phyloP scores from a whole-genome alignment of 192 early-diverging fungal genomes.

The Powellomyces hirtus region DNA sequence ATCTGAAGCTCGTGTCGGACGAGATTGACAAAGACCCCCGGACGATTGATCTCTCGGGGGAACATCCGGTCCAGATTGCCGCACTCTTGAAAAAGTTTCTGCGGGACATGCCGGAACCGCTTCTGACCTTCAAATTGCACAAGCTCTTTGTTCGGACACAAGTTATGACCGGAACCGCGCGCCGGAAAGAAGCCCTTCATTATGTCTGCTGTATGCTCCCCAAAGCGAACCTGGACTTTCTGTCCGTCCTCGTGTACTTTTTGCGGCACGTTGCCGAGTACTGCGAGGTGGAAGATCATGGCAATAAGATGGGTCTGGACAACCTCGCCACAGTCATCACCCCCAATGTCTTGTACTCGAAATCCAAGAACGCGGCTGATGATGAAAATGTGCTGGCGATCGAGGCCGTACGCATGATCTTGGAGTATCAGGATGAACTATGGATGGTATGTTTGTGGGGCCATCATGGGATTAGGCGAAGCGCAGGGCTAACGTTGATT shows the following conservation, averaged over 20 bases:
- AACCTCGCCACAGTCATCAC: slow-evolving; percentile 94
- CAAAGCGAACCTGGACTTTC: slow-evolving; percentile 85
- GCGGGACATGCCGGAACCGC: slow-evolving; percentile 91
- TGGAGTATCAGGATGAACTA: slow-evolving; percentile 45
- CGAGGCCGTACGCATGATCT: slow-evolving; percentile 40
- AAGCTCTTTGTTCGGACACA: slow-evolving; percentile 79
- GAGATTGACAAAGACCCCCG: slow-evolving; percentile 80
- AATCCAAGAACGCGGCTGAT: slow-evolving; percentile 64
- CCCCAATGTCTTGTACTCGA: slow-evolving; percentile 88
- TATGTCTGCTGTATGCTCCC: slow-evolving; percentile 83
- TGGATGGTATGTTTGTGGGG: slow-evolving; percentile 34
- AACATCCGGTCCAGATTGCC: slow-evolving; percentile 86
- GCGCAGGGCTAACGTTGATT: background rate
- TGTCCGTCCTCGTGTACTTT: slow-evolving; percentile 88
- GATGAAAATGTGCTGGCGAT: slow-evolving; percentile 43
- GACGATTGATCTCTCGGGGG: slow-evolving; percentile 62
- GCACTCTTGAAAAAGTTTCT: slow-evolving; percentile 96
- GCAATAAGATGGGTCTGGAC: slow-evolving; percentile 89
- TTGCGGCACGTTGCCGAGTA: slow-evolving; percentile 74
- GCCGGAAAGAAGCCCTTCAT: slow-evolving; percentile 70
- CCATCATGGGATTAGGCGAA: background rate
- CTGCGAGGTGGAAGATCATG: slow-evolving; percentile 32
- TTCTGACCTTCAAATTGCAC: slow-evolving; percentile 88
- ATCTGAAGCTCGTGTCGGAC: slow-evolving; percentile 83
- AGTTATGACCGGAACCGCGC: slow-evolving; percentile 25